Evolutionary conservation across 768 basidiomycete genomes (phyloP).

Genomic region (Agaricus subrufescens): DNA sequence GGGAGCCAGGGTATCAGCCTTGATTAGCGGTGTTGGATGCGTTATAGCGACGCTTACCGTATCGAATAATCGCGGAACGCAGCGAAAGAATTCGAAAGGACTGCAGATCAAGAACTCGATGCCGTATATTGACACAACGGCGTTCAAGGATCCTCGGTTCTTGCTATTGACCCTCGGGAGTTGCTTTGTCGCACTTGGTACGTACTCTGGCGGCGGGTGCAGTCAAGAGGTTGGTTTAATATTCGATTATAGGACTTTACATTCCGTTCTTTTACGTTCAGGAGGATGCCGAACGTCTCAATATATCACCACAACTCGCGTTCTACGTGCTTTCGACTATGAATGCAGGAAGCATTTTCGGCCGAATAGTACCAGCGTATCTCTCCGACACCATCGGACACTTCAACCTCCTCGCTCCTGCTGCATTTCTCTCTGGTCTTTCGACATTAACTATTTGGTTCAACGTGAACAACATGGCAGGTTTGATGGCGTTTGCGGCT

Average conservation of each 20-base stretch:
- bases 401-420: constrained; percentile 63
- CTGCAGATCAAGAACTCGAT: constrained; percentile 19
- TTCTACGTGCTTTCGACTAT: constrained; percentile 61
- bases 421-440: constrained; percentile 60
- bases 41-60: constrained; percentile 43
- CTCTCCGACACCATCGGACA: constrained; percentile 62
- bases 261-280: constrained; percentile 71
- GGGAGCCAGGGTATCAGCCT: constrained; percentile 54
- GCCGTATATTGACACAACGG: constrained; percentile 25
- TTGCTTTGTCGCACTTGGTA: constrained; percentile 58
- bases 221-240: background rate
- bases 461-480: constrained; percentile 31
- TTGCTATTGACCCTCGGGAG: constrained; percentile 49
- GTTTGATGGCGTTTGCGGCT: constrained; percentile 47
- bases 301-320: constrained; percentile 27
- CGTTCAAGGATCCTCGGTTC: constrained; percentile 48
- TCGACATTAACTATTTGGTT: constrained; percentile 56
- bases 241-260: constrained; percentile 49
- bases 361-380: constrained; percentile 59
- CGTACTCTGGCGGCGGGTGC: constrained; percentile 14
- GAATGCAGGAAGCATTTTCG: constrained; percentile 64
- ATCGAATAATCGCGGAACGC: constrained; percentile 15
- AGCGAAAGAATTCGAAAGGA: constrained; percentile 16
- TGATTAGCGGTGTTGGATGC: constrained; percentile 46
- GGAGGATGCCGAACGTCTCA: constrained; percentile 44